Percentiles rank a stretch among this genome's conserved stretches.
Evolutionary conservation across 345 rosid species (phyloP).

Genomic region (Linum lewisii): DNA sequence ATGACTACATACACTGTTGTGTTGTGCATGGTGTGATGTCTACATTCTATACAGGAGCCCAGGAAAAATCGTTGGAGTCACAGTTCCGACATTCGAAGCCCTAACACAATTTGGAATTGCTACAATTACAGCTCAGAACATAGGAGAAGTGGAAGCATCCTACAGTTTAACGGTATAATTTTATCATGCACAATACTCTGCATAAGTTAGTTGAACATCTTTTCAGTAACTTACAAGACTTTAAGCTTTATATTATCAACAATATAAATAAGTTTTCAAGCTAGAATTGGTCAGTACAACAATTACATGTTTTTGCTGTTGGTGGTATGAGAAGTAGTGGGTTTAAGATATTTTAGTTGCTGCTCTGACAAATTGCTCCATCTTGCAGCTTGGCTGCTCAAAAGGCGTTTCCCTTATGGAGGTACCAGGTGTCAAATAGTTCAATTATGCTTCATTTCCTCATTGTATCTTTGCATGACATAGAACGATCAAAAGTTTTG

Average conservation of each 20-base stretch:
- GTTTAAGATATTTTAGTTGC: slow-evolving; percentile 3
- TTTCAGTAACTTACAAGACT: too few relatives aligned
- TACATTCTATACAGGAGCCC: slow-evolving; percentile 54
- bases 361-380: slow-evolving; percentile 10
- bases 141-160: slow-evolving; percentile 86
- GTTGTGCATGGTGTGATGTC: not conserved
- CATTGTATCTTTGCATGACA: not conserved
- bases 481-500: not conserved
- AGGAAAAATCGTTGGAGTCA: slow-evolving; percentile 63
- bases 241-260: too few relatives aligned
- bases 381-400: slow-evolving; percentile 74
- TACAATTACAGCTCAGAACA: slow-evolving; percentile 55
- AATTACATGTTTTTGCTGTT: not conserved
- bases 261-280: too few relatives aligned
- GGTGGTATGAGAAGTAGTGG: not conserved
- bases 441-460: not conserved
- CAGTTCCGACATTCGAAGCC: slow-evolving; percentile 78
- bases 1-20: not conserved
- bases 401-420: slow-evolving; percentile 62
- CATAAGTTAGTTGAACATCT: too few relatives aligned
- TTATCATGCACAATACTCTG: too few relatives aligned
- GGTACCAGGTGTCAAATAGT: slow-evolving; percentile 26
- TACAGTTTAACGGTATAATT: slow-evolving; percentile 95
- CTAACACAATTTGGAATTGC: slow-evolving; percentile 83
- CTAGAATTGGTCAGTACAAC: too few relatives aligned